These are phyloP conservation scores for Exophiala oligosperma DNA, from an alignment of 2,329 filamentous ascomycete species.

Conservation along the genomic window DNA sequence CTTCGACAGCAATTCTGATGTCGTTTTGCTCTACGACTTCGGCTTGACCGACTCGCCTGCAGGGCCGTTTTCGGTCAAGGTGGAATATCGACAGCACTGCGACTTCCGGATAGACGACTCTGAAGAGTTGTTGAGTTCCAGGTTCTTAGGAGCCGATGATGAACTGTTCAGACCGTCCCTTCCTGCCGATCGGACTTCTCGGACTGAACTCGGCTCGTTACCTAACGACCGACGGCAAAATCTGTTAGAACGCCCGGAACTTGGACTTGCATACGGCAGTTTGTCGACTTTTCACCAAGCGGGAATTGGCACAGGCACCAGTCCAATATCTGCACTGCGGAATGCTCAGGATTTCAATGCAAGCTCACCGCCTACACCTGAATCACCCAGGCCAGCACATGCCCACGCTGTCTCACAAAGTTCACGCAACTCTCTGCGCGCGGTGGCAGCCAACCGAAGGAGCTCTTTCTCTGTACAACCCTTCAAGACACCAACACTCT, in stretches of 20 bases:
- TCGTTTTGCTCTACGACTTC: conserved; percentile 76
- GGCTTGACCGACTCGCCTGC: conserved; percentile 83
- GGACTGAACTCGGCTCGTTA: conserved; percentile 64
- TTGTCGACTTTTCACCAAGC: conserved; percentile 82
- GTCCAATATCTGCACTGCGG: conserved; percentile 79
- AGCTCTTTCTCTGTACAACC: conserved; percentile 89
- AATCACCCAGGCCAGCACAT: conserved; percentile 51
- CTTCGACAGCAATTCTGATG: conserved; percentile 61
- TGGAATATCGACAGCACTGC: conserved; percentile 84
- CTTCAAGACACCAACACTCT: conserved; percentile 95
- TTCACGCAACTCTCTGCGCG: conserved; percentile 51
- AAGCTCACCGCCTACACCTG: conserved; percentile 50
- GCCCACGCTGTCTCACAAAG: conserved; percentile 46
- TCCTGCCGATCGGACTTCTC: conserved; percentile 49
- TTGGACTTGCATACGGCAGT: conserved; percentile 82
- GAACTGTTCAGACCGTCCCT: conserved; percentile 81
- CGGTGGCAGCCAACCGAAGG: conserved; percentile 59
- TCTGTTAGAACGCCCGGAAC: conserved; percentile 54
- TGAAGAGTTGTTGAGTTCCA: conserved; percentile 85
- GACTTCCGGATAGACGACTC: conserved; percentile 90
- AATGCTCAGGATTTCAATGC: conserved; percentile 60
- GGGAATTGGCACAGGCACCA: conserved; percentile 74
- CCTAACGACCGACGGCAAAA: conserved; percentile 58
- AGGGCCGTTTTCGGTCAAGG: conserved; percentile 76
- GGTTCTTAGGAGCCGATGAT: conserved; percentile 89